Conservation (phyloP, 2,329 filamentous ascomycete genomes). For the Penicillium sp. region DNA sequence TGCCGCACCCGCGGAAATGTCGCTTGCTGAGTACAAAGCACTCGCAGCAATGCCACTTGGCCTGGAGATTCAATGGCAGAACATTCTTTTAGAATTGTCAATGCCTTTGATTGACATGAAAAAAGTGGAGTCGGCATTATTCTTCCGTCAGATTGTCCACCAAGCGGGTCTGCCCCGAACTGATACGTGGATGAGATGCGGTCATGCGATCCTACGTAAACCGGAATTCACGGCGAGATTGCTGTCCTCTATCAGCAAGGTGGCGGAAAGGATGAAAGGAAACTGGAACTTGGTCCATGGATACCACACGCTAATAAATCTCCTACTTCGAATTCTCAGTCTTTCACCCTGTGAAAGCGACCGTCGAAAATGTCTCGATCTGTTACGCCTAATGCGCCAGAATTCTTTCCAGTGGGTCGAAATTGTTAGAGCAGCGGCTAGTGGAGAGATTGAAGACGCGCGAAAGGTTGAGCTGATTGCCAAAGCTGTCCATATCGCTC, state of each 20-base stretch:
- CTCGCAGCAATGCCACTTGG: conserved; percentile 49
- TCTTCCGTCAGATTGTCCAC: conserved; percentile 47
- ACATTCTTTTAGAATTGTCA: conserved; percentile 49
- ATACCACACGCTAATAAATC: conserved; percentile 35
- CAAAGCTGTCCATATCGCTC: conserved; percentile 35
- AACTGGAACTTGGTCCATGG: conserved; percentile 49
- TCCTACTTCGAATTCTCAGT: conserved; percentile 40
- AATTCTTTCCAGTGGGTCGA: not conserved
- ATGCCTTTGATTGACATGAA: conserved; percentile 47
- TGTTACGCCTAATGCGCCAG: not conserved
- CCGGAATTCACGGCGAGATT: conserved; percentile 23
- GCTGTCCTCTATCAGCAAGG: conserved; percentile 27
- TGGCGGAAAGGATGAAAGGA: conserved; percentile 35
- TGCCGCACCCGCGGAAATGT: conserved; percentile 45
- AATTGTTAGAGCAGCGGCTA: conserved; percentile 25
- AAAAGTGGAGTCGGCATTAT: conserved; percentile 42
- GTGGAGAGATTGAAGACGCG: conserved; percentile 17
- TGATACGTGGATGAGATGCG: not conserved
- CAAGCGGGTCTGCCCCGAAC: conserved; percentile 41
- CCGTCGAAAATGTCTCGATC: not conserved
- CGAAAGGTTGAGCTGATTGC: conserved; percentile 28
- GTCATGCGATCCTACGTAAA: not conserved
- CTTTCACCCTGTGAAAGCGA: not conserved
- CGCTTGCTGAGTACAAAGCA: conserved; percentile 50
- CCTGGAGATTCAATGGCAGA: conserved; percentile 49